These are phyloP conservation scores for Symmetrospora coprosmae DNA, from an alignment of 768 basidiomycete species.

Conservation along the genomic window DNA sequence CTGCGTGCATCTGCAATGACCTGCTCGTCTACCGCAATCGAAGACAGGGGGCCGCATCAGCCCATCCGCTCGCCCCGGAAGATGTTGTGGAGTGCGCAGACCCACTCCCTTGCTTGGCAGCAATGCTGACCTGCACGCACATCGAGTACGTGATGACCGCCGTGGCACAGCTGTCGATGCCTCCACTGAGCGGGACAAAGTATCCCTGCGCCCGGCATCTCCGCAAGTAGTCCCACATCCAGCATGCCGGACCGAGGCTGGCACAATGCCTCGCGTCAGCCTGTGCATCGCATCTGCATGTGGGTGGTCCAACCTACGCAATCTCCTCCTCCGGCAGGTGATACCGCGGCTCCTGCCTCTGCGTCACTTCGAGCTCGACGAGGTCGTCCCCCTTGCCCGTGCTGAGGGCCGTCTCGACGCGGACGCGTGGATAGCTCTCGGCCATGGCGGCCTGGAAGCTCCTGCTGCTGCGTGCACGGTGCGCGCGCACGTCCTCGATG, in stretches of 20 bases:
- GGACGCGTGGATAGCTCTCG: slow-evolving; percentile 63
- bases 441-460: slow-evolving; percentile 74
- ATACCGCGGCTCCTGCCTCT: slow-evolving; percentile 48
- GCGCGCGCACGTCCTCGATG: slow-evolving; percentile 87
- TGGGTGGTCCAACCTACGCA: too few relatives aligned
- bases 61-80: not conserved
- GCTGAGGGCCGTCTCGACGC: slow-evolving; percentile 65
- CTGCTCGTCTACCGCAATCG: slow-evolving; percentile 48
- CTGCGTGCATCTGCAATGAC: slow-evolving; percentile 82
- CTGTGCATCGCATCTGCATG: too few relatives aligned
- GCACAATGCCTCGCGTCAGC: too few relatives aligned
- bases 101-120: slow-evolving; percentile 56
- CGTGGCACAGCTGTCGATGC: slow-evolving; percentile 94
- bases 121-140: slow-evolving; percentile 78
- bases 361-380: slow-evolving; percentile 46
- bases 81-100: not conserved
- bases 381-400: slow-evolving; percentile 52
- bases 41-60: slow-evolving; percentile 1
- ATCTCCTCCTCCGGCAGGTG: slow-evolving; percentile 92
- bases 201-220: slow-evolving; percentile 87
- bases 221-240: slow-evolving; percentile 99
- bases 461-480: slow-evolving; percentile 60
- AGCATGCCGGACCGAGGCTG: slow-evolving; percentile 92
- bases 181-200: slow-evolving; percentile 87
- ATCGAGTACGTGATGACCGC: slow-evolving; percentile 91